phyloP scores from a whole-genome alignment of 257 asterid species.

The Solanum medicagineum region DNA sequence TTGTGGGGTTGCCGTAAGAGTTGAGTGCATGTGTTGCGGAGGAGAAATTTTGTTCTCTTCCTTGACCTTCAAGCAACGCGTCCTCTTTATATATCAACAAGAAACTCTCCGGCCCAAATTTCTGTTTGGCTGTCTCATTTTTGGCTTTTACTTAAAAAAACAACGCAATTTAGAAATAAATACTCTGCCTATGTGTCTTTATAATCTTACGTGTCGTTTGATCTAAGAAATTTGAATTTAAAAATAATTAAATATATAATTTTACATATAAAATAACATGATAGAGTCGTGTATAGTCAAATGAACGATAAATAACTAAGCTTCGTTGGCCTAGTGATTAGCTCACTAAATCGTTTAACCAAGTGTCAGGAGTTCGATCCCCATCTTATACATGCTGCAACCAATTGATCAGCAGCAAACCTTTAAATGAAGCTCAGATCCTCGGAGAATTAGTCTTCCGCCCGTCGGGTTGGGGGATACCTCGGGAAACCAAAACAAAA shows the following conservation, averaged over 20 bases:
- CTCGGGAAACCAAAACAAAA: no score
- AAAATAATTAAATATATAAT: not conserved
- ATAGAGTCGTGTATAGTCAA: not conserved
- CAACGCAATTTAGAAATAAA: not conserved
- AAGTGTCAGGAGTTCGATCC: no score
- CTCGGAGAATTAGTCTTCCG: no score
- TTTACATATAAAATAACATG: not conserved
- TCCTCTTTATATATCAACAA: not conserved
- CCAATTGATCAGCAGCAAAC: no score
- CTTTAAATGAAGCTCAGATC: no score
- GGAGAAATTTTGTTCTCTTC: not conserved
- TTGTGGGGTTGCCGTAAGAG: not conserved
- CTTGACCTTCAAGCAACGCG: slow-evolving; percentile 24
- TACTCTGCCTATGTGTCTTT: not conserved
- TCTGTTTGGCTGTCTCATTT: not conserved
- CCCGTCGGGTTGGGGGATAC: no score
- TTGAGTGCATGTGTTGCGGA: not conserved
- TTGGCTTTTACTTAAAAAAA: not conserved
- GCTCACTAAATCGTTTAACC: rapidly evolving
- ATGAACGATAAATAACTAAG: not conserved
- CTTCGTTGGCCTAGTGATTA: no score
- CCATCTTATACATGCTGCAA: no score
- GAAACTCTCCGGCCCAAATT: not conserved
- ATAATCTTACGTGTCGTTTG: not conserved
- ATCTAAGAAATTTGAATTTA: not conserved